These are phyloP conservation scores for Euphorbia tirucalli DNA, from an alignment of 345 rosid genomes.

Conservation along the genomic window DNA sequence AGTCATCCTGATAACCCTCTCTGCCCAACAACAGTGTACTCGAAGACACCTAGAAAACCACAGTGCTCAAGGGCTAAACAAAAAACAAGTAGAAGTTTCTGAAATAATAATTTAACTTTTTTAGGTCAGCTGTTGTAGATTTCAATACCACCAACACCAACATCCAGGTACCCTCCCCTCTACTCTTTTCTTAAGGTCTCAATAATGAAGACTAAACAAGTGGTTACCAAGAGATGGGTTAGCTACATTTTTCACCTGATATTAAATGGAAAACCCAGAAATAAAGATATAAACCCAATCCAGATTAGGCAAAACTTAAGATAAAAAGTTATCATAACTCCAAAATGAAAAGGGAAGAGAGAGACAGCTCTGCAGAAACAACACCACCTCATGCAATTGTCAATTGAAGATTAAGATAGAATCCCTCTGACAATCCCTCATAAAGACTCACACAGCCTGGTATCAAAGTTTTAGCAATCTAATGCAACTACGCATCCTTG, in stretches of 20 bases:
- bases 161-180: not conserved
- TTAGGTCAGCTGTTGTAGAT: not conserved
- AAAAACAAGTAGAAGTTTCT: not conserved
- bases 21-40: conserved; percentile 38
- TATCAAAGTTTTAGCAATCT: not conserved
- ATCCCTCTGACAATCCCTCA: not conserved
- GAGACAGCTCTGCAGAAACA: not conserved
- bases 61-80: conserved; percentile 16
- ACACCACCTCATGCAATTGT: not conserved
- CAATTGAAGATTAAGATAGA: not conserved
- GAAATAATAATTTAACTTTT: not conserved
- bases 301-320: not conserved
- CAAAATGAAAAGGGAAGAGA: not conserved
- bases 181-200: not conserved
- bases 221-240: not conserved
- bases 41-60: conserved; percentile 51
- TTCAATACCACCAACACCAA: not conserved
- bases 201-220: not conserved
- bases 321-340: not conserved
- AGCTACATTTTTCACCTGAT: not conserved
- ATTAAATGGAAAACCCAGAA: not conserved
- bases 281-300: not conserved
- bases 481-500: not conserved
- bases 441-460: not conserved
- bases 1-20: conserved; percentile 39